Base-by-base conservation (phyloP, 2,329 filamentous ascomycete species). In the Diaporthe citriasiana region DNA sequence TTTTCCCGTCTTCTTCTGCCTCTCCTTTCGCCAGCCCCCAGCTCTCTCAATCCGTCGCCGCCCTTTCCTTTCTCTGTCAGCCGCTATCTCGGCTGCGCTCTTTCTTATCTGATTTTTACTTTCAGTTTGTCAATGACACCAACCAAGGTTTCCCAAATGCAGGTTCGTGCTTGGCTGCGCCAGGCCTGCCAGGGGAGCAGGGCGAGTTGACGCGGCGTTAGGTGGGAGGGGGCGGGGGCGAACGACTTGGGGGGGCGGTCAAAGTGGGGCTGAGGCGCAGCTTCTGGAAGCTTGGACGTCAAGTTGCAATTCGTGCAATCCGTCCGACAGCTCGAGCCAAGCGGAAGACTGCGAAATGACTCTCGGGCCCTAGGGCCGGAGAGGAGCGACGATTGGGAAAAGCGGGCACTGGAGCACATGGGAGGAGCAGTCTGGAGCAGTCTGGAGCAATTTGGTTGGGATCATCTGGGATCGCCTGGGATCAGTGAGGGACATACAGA, bases 391-490 rank as follows among this genome's bases (percentile, higher is more conserved):
- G n/a, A 51, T 51, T 66, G 63, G 63, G 63, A 51, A 66, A 66
- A 51, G 63, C n/a, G 63, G 63, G 45, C 45, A 51, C 45, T 66
- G 63, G 63, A 51, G 63, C 63, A 66, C 60, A 66, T 66, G 63
- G 63, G 27, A 51, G 63, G 30, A 66, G 30, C 42, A 35, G 35
- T 50, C 42, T 63, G 59, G 59, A 65, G 40, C 60, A 65, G 45
- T 50, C 60, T 50, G 60, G 42, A 65, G 60, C 60, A 65, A 65
- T 65, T 66, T 50, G 60, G 60, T 66, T 66, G 63, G 63, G 63
- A 66, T 66, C 63, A 27, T 27, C 45, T 66, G 63, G 63, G 63
- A 66, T 38, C 38, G 45, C 30, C 63, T 66, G 42, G 60, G 38
- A 66, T 66, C 45, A 51, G 30, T 51, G 42, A 66, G 63, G 19